Base-by-base conservation (phyloP, 257 asterid genomes). In the Leptodermis oblonga region DNA sequence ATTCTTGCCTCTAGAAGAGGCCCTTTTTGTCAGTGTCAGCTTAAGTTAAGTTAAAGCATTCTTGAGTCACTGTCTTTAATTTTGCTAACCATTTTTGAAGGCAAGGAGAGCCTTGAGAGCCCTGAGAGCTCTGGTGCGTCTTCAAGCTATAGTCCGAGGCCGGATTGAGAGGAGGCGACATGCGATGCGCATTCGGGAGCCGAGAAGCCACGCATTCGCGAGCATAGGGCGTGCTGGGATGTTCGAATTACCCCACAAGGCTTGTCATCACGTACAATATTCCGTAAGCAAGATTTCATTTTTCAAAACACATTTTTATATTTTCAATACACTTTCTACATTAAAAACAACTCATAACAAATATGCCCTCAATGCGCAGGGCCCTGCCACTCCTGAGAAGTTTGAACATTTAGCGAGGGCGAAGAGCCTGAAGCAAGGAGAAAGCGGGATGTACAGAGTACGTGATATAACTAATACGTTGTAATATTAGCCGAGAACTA, bases 131-230 rank as follows among this genome's bases (percentile, higher is more conserved):
- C 74, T 94, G 25, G 98, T 94, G 34, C 89, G 82, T 83, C 95
- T 94, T 73, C 99, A 94, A 79, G 99, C 99, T 1, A 81, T 88
- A 17, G 92, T 88, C 25, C 79, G 96, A 76, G 99, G 99, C 9
- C 86, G 86, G 62, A 85, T 87, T 5, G 81, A 84, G 78, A 84
- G 99, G 84, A 88, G 78, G 85, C 85, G 77, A 52, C 86, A 90
- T 3, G 88, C 96, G 4, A 84, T n/a, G n/a, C 30, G 58, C 85
- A 86, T 17, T 34, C 85, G 70, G 68, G 93, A 88, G 0, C 82
- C 89, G 22, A 82, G 93, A 34, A 91, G 89, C 4, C 98, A 86
- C 74, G 84, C 83, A 0, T 75, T 92, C 43, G 96, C 88, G 46
- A 88, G 88, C 22, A 71, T 86, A 0, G 86, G 85, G 5, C 86